These are phyloP conservation scores for Hylodesmum podocarpum DNA, from an alignment of 306 rosid genomes.

Conservation along the genomic window DNA sequence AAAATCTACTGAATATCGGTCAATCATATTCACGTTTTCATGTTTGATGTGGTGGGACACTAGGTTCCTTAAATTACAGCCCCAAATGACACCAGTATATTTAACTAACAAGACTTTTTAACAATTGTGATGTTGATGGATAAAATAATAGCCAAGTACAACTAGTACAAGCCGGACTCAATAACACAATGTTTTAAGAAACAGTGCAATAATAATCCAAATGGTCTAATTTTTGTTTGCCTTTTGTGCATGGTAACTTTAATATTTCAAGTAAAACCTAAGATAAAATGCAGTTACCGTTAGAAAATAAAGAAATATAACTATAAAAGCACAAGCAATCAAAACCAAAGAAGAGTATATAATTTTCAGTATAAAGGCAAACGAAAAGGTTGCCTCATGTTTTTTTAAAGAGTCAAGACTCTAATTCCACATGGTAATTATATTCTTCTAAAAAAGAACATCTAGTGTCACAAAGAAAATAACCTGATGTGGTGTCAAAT, in stretches of 20 bases:
- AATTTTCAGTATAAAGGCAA: constrained; percentile 9
- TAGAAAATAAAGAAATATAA: constrained; percentile 14
- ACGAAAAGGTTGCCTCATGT: neutral
- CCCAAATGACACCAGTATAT: neutral
- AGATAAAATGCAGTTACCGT: neutral
- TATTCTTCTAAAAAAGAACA: neutral
- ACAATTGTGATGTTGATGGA: neutral
- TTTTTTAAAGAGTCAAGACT: neutral
- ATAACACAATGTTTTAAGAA: neutral
- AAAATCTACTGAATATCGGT: neutral
- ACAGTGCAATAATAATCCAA: neutral
- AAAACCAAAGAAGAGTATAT: neutral
- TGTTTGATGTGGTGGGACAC: neutral
- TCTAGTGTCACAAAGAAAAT: constrained; percentile 30
- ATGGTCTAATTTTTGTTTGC: neutral
- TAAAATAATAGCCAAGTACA: constrained; percentile 4
- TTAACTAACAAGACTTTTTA: neutral
- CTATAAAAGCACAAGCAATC: neutral
- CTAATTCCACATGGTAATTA: neutral
- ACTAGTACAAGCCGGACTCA: neutral
- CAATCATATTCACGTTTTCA: neutral
- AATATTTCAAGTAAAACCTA: constrained; percentile 5
- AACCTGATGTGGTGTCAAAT: constrained; percentile 77
- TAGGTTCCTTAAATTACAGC: neutral
- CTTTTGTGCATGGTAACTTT: neutral